Evolutionary conservation across 176 grass and related monocot species (phyloP).

Genomic region (Zea luxurians): DNA sequence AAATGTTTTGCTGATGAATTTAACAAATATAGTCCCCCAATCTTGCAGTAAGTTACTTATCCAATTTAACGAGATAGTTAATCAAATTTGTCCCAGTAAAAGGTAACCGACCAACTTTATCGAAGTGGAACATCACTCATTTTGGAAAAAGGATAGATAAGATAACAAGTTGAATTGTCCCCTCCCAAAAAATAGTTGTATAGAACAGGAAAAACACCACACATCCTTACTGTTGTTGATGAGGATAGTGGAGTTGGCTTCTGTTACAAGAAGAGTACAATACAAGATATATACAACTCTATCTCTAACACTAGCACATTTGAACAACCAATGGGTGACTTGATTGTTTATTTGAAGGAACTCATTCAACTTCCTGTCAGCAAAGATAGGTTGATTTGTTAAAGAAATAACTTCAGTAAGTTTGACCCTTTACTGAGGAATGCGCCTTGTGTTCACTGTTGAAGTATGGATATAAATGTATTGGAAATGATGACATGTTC

Average conservation of each 20-base stretch:
- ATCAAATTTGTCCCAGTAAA: neutral
- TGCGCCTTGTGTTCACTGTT: too few species aligned
- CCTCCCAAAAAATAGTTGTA: neutral
- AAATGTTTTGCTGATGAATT: too few species aligned
- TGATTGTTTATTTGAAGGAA: slow-evolving; percentile 18
- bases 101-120: neutral
- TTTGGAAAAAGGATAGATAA: neutral
- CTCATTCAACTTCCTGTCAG: neutral
- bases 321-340: neutral
- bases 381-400: neutral
- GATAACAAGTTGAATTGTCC: neutral
- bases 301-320: too few species aligned
- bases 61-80: neutral
- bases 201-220: too few species aligned
- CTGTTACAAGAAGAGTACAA: too few species aligned
- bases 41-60: neutral
- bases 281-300: too few species aligned
- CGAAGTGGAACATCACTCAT: neutral
- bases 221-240: too few species aligned
- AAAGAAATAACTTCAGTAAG: neutral
- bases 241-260: too few species aligned
- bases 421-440: too few species aligned
- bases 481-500: too few species aligned
- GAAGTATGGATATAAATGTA: too few species aligned
- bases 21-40: too few species aligned